Conservation (phyloP, 2,329 filamentous ascomycete genomes). For the Trichophyton verrucosum region DNA sequence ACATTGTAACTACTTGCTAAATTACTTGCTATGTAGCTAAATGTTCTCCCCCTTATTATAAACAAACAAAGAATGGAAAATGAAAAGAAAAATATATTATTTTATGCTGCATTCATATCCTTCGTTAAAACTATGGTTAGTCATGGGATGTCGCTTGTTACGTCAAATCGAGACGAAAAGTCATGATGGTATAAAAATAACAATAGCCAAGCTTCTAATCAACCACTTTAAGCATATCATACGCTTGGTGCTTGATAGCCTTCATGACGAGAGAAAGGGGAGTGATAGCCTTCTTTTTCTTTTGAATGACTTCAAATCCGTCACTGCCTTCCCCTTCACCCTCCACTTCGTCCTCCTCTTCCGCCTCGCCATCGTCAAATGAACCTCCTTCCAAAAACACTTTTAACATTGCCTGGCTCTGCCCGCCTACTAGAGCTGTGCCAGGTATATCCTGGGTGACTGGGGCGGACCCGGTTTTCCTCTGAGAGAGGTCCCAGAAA, state of each 20-base stretch:
- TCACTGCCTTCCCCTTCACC: conserved; percentile 13
- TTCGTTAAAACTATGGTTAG: neutral
- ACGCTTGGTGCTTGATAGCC: conserved; percentile 43
- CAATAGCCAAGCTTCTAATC: conserved; percentile 30
- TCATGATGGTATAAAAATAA: neutral
- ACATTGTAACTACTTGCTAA: no score
- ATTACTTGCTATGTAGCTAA: no score
- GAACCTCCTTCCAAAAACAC: conserved; percentile 41
- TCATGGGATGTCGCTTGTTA: neutral
- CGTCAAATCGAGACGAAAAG: neutral
- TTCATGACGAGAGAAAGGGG: conserved; percentile 32
- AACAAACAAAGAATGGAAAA: no score
- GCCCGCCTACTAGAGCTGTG: conserved; percentile 11
- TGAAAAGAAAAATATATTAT: no score
- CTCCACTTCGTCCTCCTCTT: conserved; percentile 19
- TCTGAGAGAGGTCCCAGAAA: conserved; percentile 11
- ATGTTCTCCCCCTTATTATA: no score
- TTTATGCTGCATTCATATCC: neutral
- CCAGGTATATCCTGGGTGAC: conserved; percentile 10
- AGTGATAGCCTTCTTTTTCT: conserved; percentile 24
- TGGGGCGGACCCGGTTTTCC: neutral
- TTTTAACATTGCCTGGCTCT: conserved; percentile 43
- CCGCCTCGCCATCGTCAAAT: conserved; percentile 20
- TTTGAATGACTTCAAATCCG: conserved; percentile 15
- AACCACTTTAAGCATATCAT: conserved; percentile 43